Base-by-base conservation (phyloP, 345 rosid genomes). In the Kandelia obovata region DNA sequence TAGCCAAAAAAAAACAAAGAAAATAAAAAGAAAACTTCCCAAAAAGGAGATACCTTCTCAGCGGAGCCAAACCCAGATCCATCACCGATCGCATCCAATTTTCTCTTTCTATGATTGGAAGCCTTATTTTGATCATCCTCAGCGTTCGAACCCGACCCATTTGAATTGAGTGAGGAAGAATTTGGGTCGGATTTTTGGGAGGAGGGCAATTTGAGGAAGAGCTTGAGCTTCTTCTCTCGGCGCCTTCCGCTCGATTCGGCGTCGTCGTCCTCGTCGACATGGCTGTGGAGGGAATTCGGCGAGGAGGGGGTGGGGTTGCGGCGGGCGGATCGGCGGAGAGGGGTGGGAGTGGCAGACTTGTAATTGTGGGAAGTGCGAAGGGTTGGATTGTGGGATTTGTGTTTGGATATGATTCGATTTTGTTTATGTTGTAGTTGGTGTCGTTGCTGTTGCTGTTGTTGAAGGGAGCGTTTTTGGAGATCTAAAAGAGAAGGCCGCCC, bases 291-390 rank as follows among this genome's bases (percentile, higher is more conserved):
- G 57, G 27, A 28, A 21, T 68, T 17, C 11, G 71, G 37, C 1
- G 71, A 56, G 27, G 68, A 21, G 71, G 60, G 58, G 35, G 46
- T 39, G 34, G 78, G 65, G 30, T 63, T 63, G 10, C 84, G 85
- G 79, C 92, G 86, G 34, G 80, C 39, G 72, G 89, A 87, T 79
- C 92, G 86, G 70, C 86, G 92, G 61, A 46, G 67, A 28, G 74
- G 65, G 67, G 66, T 55, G 10, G 79, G 60, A 65, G 87, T 69
- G 80, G 83, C 80, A 70, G 73, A 56, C 27, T 75, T 76, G 82
- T 76, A 75, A 86, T 76, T 83, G 56, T 62, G 68, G 37, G 62
- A 53, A 67, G 34, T 30, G 9, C 59, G 53, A 51, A 39, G 30
- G 61, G 55, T 56, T 52, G 23, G 62, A 71, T 10, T 39, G 23